These are phyloP conservation scores for Moniliophthora roreri DNA, from an alignment of 1,284 basidiomycete genomes.

Conservation along the genomic window DNA sequence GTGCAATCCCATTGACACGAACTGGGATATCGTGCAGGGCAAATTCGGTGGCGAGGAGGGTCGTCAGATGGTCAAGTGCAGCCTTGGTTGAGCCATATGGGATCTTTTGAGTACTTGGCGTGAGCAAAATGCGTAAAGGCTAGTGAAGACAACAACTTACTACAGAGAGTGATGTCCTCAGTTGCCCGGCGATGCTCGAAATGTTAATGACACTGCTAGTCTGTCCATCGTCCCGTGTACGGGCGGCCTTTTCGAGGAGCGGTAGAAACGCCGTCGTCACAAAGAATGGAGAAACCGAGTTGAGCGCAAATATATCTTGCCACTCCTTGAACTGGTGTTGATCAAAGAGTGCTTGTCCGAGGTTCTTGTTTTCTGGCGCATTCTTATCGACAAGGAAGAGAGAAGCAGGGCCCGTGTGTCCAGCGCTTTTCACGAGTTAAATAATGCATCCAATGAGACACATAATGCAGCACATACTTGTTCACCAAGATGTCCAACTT, in stretches of 20 bases:
- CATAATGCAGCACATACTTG: constrained; percentile 7
- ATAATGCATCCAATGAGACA: no score
- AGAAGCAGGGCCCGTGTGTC: constrained; percentile 1
- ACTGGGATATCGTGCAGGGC: background rate
- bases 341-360: background rate
- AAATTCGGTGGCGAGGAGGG: background rate
- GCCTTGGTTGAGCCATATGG: background rate
- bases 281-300: background rate
- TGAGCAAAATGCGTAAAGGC: background rate
- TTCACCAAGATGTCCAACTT: constrained; percentile 19
- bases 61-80: background rate
- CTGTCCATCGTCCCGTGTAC: background rate
- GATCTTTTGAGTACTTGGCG: background rate
- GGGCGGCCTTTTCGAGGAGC: background rate
- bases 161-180: constrained; percentile 18
- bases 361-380: background rate
- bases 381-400: background rate
- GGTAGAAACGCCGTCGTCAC: background rate
- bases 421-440: background rate
- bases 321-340: background rate
- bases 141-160: constrained; percentile 23
- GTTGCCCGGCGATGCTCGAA: constrained; percentile 5
- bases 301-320: background rate
- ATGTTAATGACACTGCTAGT: background rate
- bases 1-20: background rate